These are phyloP conservation scores for Leccinum pellstonianum DNA, from an alignment of 768 basidiomycete species.

Conservation along the genomic window DNA sequence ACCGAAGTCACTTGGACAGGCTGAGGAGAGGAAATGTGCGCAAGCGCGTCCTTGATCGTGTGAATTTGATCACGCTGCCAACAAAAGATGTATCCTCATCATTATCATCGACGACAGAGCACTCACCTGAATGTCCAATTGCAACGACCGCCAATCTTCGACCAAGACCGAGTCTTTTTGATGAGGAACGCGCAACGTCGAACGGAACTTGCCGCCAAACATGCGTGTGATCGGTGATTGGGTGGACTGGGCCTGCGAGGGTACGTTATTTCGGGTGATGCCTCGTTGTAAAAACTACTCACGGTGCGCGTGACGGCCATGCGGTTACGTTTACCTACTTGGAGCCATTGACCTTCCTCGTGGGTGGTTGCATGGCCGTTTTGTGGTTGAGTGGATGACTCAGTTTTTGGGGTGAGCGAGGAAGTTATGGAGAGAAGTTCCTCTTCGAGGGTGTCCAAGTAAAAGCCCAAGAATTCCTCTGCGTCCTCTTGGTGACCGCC, in stretches of 20 bases:
- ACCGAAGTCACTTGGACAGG: slow-evolving; percentile 68
- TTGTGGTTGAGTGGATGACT: slow-evolving; percentile 8
- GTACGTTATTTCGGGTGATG: not conserved
- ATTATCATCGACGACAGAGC: not conserved
- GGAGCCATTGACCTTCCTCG: slow-evolving; percentile 80
- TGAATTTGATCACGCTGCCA: slow-evolving; percentile 66
- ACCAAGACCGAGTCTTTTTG: slow-evolving; percentile 85
- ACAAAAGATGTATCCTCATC: not conserved
- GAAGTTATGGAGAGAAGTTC: slow-evolving; percentile 73
- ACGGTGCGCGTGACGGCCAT: slow-evolving; percentile 78
- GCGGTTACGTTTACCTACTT: slow-evolving; percentile 84
- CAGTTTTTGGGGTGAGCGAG: slow-evolving; percentile 43
- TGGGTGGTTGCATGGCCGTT: slow-evolving; percentile 21
- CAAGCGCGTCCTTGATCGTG: slow-evolving; percentile 81
- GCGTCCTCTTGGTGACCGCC: slow-evolving; percentile 97
- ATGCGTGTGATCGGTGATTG: slow-evolving; percentile 90
- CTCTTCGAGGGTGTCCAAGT: slow-evolving; percentile 91
- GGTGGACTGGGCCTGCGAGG: slow-evolving; percentile 59
- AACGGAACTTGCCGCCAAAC: slow-evolving; percentile 91
- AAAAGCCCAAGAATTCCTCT: slow-evolving; percentile 98
- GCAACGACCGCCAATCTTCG: slow-evolving; percentile 88
- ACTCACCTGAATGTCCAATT: slow-evolving; percentile 83
- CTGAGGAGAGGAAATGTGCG: slow-evolving; percentile 76
- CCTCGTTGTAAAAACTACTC: slow-evolving; percentile 29
- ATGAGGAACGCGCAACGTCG: slow-evolving; percentile 75